Evolutionary conservation across 2,329 filamentous ascomycete species (phyloP).

Genomic region (Tetracladium maxilliforme): DNA sequence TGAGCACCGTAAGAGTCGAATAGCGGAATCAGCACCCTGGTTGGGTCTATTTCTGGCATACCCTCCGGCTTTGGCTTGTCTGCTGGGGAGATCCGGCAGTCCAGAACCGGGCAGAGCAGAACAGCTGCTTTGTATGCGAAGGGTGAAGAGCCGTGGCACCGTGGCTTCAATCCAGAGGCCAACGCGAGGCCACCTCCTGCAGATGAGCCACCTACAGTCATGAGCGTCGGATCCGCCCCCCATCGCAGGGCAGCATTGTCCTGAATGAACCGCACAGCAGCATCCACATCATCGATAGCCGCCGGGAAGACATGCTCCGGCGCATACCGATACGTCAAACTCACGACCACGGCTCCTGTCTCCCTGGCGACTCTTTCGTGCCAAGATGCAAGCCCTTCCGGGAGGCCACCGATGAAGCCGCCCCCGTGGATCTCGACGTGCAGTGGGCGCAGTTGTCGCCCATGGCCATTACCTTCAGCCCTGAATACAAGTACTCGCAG

Average conservation of each 20-base stretch:
- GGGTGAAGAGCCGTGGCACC: too few relatives aligned
- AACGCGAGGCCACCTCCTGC: conserved; percentile 28
- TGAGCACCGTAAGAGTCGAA: conserved; percentile 26
- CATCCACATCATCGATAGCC: conserved; percentile 23
- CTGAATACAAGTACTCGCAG: conserved; percentile 20
- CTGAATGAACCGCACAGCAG: conserved; percentile 22
- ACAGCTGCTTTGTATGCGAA: too few relatives aligned
- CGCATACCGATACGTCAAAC: conserved; percentile 16
- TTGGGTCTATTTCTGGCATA: conserved; percentile 23
- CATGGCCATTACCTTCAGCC: conserved; percentile 5
- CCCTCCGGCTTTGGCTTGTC: too few relatives aligned
- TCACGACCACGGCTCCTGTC: conserved; percentile 24
- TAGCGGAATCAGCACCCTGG: conserved; percentile 21
- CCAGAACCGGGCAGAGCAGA: too few relatives aligned
- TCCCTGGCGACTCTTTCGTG: conserved; percentile 16
- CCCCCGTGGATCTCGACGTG: conserved; percentile 29
- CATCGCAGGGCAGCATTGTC: conserved; percentile 18
- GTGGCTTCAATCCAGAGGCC: conserved; percentile 19
- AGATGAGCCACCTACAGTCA: conserved; percentile 28
- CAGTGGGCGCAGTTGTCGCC: conserved; percentile 18
- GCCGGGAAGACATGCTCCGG: conserved; percentile 18
- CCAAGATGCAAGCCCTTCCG: conserved; percentile 20
- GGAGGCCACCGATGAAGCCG: conserved; percentile 25
- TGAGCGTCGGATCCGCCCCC: conserved; percentile 19
- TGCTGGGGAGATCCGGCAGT: too few relatives aligned